Percentiles rank a stretch among this genome's conserved stretches.
Evolutionary conservation across 2,329 filamentous ascomycete genomes (phyloP).

Genomic region (Penicillium sp.): DNA sequence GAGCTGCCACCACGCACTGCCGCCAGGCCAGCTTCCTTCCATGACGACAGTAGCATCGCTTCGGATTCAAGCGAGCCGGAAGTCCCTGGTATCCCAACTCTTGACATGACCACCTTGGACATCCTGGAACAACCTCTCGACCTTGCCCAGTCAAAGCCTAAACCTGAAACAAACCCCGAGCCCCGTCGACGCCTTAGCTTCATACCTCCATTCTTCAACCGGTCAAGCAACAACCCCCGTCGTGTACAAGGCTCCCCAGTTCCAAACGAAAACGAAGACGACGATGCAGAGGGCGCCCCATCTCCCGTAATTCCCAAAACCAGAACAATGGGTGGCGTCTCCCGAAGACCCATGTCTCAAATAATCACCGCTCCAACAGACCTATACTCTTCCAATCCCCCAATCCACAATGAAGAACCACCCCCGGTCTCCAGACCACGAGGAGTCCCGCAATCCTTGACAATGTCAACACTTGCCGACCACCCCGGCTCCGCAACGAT

Average conservation of each 20-base stretch:
- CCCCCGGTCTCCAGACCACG: slow-evolving; percentile 2
- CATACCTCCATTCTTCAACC: slow-evolving; percentile 37
- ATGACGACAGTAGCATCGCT: slow-evolving; percentile 28
- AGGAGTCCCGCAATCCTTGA: slow-evolving; percentile 29
- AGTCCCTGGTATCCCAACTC: slow-evolving; percentile 27
- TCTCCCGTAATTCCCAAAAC: slow-evolving; percentile 34
- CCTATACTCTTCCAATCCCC: slow-evolving; percentile 14
- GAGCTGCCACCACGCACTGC: slow-evolving; percentile 6
- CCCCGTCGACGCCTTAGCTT: slow-evolving; percentile 36
- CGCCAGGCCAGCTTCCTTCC: slow-evolving; percentile 26
- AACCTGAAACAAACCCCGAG: slow-evolving; percentile 18
- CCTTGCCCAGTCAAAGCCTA: slow-evolving; percentile 14
- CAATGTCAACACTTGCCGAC: slow-evolving; percentile 18
- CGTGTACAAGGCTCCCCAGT: slow-evolving; percentile 27
- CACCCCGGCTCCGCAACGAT: slow-evolving; percentile 17
- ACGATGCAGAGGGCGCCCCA: slow-evolving; percentile 33
- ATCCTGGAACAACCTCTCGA: slow-evolving; percentile 23
- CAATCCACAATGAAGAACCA: slow-evolving; percentile 13
- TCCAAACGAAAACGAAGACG: slow-evolving; percentile 22
- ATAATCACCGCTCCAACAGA: slow-evolving; percentile 16
- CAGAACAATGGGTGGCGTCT: slow-evolving; percentile 17
- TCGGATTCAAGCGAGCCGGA: slow-evolving; percentile 26
- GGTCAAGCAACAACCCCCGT: slow-evolving; percentile 22
- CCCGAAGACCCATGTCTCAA: slow-evolving; percentile 13
- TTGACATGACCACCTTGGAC: slow-evolving; percentile 32